These are phyloP conservation scores for Pholiota microspora DNA, from an alignment of 768 basidiomycete genomes.

Conservation along the genomic window DNA sequence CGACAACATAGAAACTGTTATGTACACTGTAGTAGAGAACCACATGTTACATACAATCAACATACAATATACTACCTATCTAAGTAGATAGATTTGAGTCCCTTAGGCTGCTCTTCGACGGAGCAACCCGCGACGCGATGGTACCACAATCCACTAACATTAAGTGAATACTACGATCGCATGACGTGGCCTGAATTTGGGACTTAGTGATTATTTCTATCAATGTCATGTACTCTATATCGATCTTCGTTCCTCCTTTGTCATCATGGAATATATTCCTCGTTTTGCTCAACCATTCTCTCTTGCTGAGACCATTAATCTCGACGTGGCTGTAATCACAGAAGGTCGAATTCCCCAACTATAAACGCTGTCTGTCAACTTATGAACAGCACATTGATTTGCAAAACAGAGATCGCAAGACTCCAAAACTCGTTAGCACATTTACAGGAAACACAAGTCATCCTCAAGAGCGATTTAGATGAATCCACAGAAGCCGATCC, in stretches of 20 bases:
- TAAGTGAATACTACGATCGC: too few relatives aligned
- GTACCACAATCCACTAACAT: too few relatives aligned
- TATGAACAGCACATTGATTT: neutral
- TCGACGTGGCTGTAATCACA: conserved; percentile 66
- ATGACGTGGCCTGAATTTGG: too few relatives aligned
- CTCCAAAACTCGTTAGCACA: conserved; percentile 69
- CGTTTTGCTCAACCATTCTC: conserved; percentile 77
- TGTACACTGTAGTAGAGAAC: neutral
- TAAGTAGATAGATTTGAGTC: too few relatives aligned
- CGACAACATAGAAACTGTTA: neutral
- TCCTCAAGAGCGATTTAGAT: conserved; percentile 47
- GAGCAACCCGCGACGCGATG: too few relatives aligned
- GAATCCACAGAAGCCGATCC: conserved; percentile 42
- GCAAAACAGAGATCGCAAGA: conserved; percentile 64
- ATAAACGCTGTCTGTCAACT: neutral
- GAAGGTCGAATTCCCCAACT: conserved; percentile 48
- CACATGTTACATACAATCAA: too few relatives aligned
- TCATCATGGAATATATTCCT: conserved; percentile 62
- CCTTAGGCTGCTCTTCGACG: too few relatives aligned
- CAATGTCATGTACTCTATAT: too few relatives aligned
- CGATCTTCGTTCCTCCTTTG: neutral
- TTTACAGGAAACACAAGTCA: conserved; percentile 58
- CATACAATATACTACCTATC: too few relatives aligned
- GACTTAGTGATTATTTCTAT: too few relatives aligned
- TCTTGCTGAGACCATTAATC: conserved; percentile 54